A percentile compares a stretch with the other conserved stretches of the same genome.
phyloP scores from a whole-genome alignment of 1,284 basidiomycete genomes.

The Anthracocystis panici-leucophaei region DNA sequence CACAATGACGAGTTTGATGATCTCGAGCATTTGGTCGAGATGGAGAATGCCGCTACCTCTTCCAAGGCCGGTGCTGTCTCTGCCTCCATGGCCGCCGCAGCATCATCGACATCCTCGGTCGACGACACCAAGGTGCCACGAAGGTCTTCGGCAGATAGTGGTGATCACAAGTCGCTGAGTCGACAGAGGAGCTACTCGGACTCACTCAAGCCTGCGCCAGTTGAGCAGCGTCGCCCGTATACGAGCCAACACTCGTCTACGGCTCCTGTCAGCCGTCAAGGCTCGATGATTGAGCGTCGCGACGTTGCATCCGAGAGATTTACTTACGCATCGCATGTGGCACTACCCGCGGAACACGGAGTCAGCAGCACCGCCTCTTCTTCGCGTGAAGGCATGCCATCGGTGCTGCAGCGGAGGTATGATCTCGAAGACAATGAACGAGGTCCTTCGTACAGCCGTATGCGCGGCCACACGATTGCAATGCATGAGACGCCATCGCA shows the following conservation, averaged over 20 bases:
- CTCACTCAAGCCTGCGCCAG: constrained; percentile 30
- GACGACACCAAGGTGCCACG: constrained; percentile 2
- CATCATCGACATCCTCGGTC: constrained; percentile 12
- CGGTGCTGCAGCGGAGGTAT: constrained; percentile 26
- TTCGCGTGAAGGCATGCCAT: constrained; percentile 20
- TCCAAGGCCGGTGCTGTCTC: background rate
- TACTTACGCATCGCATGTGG: constrained; percentile 5
- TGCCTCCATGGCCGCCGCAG: constrained; percentile 7
- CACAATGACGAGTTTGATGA: constrained; percentile 53
- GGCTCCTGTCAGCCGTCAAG: constrained; percentile 37
- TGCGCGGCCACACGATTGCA: constrained; percentile 40
- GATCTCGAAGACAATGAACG: constrained; percentile 10
- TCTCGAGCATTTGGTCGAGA: constrained; percentile 45
- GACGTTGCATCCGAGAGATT: background rate
- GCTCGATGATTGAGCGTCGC: constrained; percentile 15
- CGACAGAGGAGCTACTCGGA: constrained; percentile 55
- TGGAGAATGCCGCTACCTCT: constrained; percentile 33
- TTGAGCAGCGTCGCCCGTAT: constrained; percentile 19
- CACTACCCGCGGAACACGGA: constrained; percentile 1
- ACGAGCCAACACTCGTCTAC: constrained; percentile 22
- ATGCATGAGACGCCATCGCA: constrained; percentile 25
- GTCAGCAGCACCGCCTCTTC: background rate
- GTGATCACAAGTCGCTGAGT: constrained; percentile 18
- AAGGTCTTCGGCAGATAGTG: constrained; percentile 9
- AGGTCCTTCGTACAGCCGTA: constrained; percentile 3